A percentile compares a stretch with the other conserved stretches of the same genome.
Evolutionary conservation across 2,329 filamentous ascomycete genomes (phyloP).

Genomic region (Celoporthe dispersa): DNA sequence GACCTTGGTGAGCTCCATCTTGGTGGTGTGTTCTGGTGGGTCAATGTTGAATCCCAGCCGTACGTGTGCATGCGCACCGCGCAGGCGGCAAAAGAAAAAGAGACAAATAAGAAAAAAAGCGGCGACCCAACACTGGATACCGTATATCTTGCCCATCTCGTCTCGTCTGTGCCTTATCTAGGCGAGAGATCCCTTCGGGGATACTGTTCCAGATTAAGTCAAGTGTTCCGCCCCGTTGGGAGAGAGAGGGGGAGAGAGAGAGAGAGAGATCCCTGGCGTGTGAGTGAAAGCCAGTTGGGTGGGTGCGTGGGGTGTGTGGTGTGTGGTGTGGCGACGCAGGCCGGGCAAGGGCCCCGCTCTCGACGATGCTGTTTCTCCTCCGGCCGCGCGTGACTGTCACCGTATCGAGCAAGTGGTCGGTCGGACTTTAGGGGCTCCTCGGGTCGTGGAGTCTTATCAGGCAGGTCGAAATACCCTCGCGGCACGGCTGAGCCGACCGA

Average conservation of each 20-base stretch:
- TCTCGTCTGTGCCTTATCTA: neutral
- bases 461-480: neutral
- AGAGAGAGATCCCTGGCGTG: neutral
- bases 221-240: neutral
- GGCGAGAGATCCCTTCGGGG: neutral
- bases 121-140: too few species aligned
- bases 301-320: too few species aligned
- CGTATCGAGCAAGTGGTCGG: slow-evolving; percentile 1
- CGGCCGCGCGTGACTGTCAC: neutral
- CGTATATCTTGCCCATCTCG: too few species aligned
- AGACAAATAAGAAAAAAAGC: too few species aligned
- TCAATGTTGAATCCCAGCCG: too few species aligned
- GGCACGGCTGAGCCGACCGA: neutral
- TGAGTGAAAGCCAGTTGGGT: too few species aligned
- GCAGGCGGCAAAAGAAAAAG: too few species aligned
- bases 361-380: neutral
- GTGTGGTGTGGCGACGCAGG: neutral
- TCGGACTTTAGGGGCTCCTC: neutral
- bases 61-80: too few species aligned
- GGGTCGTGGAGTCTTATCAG: neutral
- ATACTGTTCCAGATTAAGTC: neutral
- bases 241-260: neutral
- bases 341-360: neutral
- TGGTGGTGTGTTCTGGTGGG: too few species aligned
- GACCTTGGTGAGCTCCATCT: too few species aligned